These are phyloP conservation scores for Xylariaceae sp. DNA, from an alignment of 2,329 filamentous ascomycete genomes.

Conservation along the genomic window DNA sequence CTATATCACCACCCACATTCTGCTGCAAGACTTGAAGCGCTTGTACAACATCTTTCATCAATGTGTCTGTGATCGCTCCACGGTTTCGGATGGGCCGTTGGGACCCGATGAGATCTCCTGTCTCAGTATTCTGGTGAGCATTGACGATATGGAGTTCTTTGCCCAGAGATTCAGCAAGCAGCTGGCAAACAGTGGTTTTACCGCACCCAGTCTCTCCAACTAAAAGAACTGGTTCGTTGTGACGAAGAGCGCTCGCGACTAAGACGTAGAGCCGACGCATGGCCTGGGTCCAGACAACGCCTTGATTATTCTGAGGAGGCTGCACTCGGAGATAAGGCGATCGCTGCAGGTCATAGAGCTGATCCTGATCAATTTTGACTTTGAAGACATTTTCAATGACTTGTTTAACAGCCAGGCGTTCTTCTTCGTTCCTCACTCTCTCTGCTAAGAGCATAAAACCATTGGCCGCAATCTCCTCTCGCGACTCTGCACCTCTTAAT, in stretches of 20 bases:
- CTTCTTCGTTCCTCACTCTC: slow-evolving; percentile 88
- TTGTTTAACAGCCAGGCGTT: slow-evolving; percentile 81
- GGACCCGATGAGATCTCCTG: slow-evolving; percentile 94
- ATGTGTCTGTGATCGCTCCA: slow-evolving; percentile 69
- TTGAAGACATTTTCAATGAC: slow-evolving; percentile 93
- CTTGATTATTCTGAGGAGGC: slow-evolving; percentile 58
- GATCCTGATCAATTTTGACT: slow-evolving; percentile 76
- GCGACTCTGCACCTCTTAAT: slow-evolving; percentile 79
- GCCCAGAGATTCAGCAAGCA: slow-evolving; percentile 80
- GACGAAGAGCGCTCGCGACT: slow-evolving; percentile 82
- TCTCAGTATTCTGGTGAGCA: slow-evolving; percentile 97
- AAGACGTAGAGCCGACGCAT: slow-evolving; percentile 93
- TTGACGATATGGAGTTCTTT: slow-evolving; percentile 89
- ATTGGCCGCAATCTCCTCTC: slow-evolving; percentile 87
- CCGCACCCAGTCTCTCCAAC: slow-evolving; percentile 97
- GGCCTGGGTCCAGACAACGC: slow-evolving; percentile 91
- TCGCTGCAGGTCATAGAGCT: slow-evolving; percentile 71
- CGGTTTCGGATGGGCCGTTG: slow-evolving; percentile 91
- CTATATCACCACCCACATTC: slow-evolving; percentile 52
- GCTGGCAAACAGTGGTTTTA: slow-evolving; percentile 95
- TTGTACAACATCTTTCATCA: slow-evolving; percentile 66
- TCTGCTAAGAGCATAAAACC: slow-evolving; percentile 97
- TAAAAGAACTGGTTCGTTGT: slow-evolving; percentile 92
- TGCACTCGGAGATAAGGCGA: slow-evolving; percentile 62
- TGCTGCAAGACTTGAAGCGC: slow-evolving; percentile 52